These are phyloP conservation scores for Vigna trinervia DNA, from an alignment of 306 rosid genomes.

Conservation along the genomic window DNA sequence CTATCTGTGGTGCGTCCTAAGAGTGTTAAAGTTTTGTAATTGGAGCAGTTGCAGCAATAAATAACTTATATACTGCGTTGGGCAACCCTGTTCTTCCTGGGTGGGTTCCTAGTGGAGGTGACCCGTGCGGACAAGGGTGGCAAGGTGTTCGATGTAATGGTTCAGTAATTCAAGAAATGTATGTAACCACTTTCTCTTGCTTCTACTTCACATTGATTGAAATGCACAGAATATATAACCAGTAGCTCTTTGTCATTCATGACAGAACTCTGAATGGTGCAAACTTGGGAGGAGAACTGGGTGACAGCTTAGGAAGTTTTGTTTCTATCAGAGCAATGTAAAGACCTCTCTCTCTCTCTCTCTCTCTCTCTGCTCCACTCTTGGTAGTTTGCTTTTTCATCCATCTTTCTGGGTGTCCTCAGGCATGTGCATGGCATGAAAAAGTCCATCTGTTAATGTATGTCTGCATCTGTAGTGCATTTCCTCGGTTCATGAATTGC, in stretches of 20 bases:
- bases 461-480: conserved; percentile 13
- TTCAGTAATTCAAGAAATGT: conserved; percentile 69
- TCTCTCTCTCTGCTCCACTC: conserved; percentile 25
- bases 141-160: conserved; percentile 86
- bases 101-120: conserved; percentile 84
- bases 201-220: conserved; percentile 4
- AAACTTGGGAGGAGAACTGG: conserved; percentile 89
- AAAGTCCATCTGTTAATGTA: conserved; percentile 15
- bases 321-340: conserved; percentile 73
- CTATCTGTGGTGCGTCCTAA: conserved; percentile 7
- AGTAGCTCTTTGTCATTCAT: conserved; percentile 42
- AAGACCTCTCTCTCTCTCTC: conserved; percentile 27
- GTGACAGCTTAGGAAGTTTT: conserved; percentile 71
- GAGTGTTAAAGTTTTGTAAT: conserved; percentile 34
- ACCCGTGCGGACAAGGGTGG: conserved; percentile 93
- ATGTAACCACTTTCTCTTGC: conserved; percentile 44
- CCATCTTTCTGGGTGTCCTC: conserved; percentile 25
- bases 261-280: conserved; percentile 74
- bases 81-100: conserved; percentile 85
- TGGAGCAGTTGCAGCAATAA: conserved; percentile 82
- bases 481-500: conserved; percentile 26
- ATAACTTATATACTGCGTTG: conserved; percentile 67
- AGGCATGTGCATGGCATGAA: conserved; percentile 3
- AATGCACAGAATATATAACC: conserved; percentile 18
- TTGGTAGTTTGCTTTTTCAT: conserved; percentile 31